Evolutionary conservation across 805 yeast genomes (phyloP), one percentile per base, ranked within the genome.

Genomic region (Metschnikowia henanensis): DNA sequence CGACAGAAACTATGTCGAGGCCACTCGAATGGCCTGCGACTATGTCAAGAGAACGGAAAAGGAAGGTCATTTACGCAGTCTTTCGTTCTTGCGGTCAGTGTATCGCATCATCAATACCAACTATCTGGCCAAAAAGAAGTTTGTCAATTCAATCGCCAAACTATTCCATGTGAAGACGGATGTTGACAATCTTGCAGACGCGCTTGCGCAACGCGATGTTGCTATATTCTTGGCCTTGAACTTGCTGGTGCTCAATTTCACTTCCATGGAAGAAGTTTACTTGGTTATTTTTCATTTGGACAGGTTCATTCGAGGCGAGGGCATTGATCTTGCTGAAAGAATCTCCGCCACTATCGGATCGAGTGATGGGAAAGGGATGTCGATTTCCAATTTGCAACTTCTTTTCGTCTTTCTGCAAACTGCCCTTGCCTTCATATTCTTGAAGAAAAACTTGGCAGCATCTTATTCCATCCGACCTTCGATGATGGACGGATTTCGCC

Each of bases 1-100:
- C 18, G 91, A 84, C 37, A 64, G 81, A 6, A 73, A 81, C 39
- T 81, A 87, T 50, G 60, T 72, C 2, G 86, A 81, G 44, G 94
- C 92, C 0, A 56, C 87, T 6, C 75, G 64, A 41, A 47, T 70
- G 19, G 87, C 89, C 0, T 72, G 76, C 2, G 55, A 61, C 0
- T 83, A 79, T 56, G 53, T 76, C 30, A 50, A 57, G 21, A 52
- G 53, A 16, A 16, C 39, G 6, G 37, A 32, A 5, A 26, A 30
- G 0, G 31, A 45, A 3, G 55, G 60, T 5, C 45, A 68, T 4
- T 52, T 62, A 22, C 48, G 39, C 1, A 73, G 70, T 25, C 51
- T 50, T 3, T 43, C 42, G 1, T 72, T 75, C 43, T 55, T 83
- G 22, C 56, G 56, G 4, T 52, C 57, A 6, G 64, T 82, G 35